Evolutionary conservation across 2,329 filamentous ascomycete genomes (phyloP), one percentile per base, ranked within the genome.

Genomic region (Botrytis deweyae): DNA sequence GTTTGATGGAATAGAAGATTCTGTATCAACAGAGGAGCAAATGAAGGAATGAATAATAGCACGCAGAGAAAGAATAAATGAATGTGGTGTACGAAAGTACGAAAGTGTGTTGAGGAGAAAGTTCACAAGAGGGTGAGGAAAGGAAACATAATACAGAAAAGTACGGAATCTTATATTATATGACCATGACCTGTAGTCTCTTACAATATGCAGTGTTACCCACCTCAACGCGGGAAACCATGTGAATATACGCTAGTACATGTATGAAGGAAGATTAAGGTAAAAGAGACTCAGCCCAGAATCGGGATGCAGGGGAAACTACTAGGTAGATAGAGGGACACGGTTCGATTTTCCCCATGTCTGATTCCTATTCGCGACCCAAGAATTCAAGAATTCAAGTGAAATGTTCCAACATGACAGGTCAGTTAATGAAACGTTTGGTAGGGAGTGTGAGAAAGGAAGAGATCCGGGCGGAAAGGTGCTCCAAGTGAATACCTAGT

Each of bases 21-120:
- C 70, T 68, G 70, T 68, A 36, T 72, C 70, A 72, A 72, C 70
- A 68, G 70, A 72, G 69, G 69, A 75, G 74, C 25, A 74, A 69
- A 69, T 42, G 72, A 78, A 76, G 52, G 75, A 77, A 79, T 70
- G 75, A 76, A 76, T 42, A 76, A 76, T 42, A 70, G 67, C 58
- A 74, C 62, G 69, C 65, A 36, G 38, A 29, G 61, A 36, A 55
- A 5, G 64, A 62, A 62, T 29, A 59, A 74, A 72, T 52, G 73
- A 65, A 62, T 61, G 64, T 61, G 29, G 36, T 72, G 70, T 61
- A 72, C 58, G 8, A 71, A 52, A 52, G 69, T 49, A 64, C 58
- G 29, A 36, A 52, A 40, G 59, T 64, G 42, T n/a, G 40, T 46
- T 38, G 42, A 40, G 42, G 49, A 33, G 44, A 9, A 40, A 49